Evolutionary conservation across 176 grass and related monocot genomes (phyloP).

Genomic region (Puya raimondii): DNA sequence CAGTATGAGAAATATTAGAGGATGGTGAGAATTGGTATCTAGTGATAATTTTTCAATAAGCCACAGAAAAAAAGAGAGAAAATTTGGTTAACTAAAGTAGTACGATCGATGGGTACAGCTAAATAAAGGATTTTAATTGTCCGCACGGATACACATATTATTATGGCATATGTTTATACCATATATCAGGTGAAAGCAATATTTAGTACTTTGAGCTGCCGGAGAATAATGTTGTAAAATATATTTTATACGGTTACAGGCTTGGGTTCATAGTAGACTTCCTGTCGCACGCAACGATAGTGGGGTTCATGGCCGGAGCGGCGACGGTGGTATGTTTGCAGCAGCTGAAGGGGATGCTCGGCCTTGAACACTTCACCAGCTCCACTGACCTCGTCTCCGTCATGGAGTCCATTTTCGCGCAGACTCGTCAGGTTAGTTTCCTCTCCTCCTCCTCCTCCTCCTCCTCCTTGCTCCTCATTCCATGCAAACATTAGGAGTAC

Average conservation of each 20-base stretch:
- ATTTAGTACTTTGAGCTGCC: neutral
- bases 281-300: constrained; percentile 79
- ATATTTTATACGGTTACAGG: constrained; percentile 22
- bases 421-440: constrained; percentile 57
- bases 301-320: constrained; percentile 92
- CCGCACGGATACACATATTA: too few relatives aligned
- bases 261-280: constrained; percentile 94
- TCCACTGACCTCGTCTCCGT: constrained; percentile 82
- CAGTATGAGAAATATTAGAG: too few relatives aligned
- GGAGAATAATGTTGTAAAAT: neutral
- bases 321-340: constrained; percentile 93
- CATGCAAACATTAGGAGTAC: too few relatives aligned
- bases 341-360: constrained; percentile 87
- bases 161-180: too few relatives aligned
- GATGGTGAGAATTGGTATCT: too few relatives aligned
- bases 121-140: too few relatives aligned
- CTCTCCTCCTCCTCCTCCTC: too few relatives aligned
- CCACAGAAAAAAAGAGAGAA: too few relatives aligned
- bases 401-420: constrained; percentile 73
- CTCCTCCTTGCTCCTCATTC: too few relatives aligned
- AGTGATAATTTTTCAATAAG: too few relatives aligned
- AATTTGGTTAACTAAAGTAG: too few relatives aligned
- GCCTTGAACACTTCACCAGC: constrained; percentile 70
- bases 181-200: neutral
- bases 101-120: too few relatives aligned